Base-by-base conservation (phyloP, 139 green algal genomes). In the Closterium sp. region DNA sequence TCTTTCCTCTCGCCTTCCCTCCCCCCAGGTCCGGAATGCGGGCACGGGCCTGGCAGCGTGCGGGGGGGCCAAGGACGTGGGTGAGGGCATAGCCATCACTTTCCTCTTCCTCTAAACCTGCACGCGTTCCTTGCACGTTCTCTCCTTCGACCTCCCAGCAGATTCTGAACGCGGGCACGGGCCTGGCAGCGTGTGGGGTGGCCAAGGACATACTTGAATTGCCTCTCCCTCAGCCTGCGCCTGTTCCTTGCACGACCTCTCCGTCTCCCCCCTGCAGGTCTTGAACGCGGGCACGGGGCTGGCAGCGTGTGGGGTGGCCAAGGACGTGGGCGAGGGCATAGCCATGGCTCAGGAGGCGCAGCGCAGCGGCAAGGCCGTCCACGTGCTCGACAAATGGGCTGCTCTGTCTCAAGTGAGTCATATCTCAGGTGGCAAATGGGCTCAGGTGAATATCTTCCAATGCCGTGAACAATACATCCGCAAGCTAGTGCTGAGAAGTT, bases 1-100 rank as follows among this genome's bases (percentile, higher is more conserved):
- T n/a, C n/a, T n/a, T n/a, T n/a, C n/a, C n/a, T n/a, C n/a, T n/a
- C n/a, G n/a, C n/a, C n/a, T n/a, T n/a, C n/a, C n/a, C n/a, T 16
- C 2, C 43, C 43, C 43, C 16, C 91, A 94, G 38, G 86, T 96
- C 9, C 34, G 94, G 76, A 95, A 95, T 87, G 93, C 92, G 32
- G 95, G 93, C 5, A 97, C 98, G 32, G 98, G 97, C 19, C 95
- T 99, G 66, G 97, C 97, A 7, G 97, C 98, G 1, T 95, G 91
- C 9, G 84, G 96, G 86, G 92, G 98, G 12, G 96, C 96, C 9
- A 34, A 87, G 28, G 94, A 87, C 34, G 94, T 97, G 0, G 83
- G 88, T 55, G 98, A 99, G 85, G 98, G 98, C 16, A 95, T 99
- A 23, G 96, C 95, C 21, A 96, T 98, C n/a, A n/a, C n/a, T n/a